phyloP scores from a whole-genome alignment of 441 rosid species.

The Erysimum cheiri region DNA sequence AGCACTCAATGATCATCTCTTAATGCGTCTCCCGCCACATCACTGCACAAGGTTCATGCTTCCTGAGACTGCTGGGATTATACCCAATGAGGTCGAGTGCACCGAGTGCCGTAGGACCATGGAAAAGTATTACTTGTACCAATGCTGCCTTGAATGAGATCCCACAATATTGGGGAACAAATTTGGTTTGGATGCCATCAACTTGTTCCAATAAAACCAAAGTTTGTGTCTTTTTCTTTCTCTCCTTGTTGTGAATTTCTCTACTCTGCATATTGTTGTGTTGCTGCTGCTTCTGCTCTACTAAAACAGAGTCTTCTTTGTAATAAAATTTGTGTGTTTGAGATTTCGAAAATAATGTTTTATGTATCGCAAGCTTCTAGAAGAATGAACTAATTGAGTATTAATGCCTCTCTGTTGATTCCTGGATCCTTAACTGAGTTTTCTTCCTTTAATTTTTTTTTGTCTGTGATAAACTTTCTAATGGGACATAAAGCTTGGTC shows the following conservation, averaged over 20 bases:
- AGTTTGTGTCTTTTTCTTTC: conserved; percentile 10
- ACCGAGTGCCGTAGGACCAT: conserved; percentile 63
- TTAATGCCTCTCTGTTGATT: conserved; percentile 6
- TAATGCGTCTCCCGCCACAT: conserved; percentile 52
- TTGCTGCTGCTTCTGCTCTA: conserved; percentile 26
- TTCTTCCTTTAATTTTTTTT: background rate
- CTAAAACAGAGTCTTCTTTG: conserved; percentile 26
- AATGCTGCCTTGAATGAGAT: conserved; percentile 68
- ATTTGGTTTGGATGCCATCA: conserved; percentile 7
- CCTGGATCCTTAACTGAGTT: background rate
- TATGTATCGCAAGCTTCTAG: conserved; percentile 21
- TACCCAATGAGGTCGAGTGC: conserved; percentile 65
- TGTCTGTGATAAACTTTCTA: conserved; percentile 16
- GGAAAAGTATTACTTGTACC: conserved; percentile 68
- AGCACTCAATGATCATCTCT: conserved; percentile 59
- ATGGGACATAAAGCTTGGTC: background rate
- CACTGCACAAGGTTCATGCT: conserved; percentile 69
- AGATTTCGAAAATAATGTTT: conserved; percentile 3
- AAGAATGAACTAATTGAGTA: background rate
- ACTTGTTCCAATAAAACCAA: conserved; percentile 28
- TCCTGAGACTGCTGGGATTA: conserved; percentile 53
- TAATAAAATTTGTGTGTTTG: conserved; percentile 40
- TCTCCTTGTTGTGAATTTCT: conserved; percentile 18
- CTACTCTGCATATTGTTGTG: conserved; percentile 19
- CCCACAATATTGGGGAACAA: background rate